Conservation (phyloP, 805 yeast species). For the Sugiyamaella floridensis region DNA sequence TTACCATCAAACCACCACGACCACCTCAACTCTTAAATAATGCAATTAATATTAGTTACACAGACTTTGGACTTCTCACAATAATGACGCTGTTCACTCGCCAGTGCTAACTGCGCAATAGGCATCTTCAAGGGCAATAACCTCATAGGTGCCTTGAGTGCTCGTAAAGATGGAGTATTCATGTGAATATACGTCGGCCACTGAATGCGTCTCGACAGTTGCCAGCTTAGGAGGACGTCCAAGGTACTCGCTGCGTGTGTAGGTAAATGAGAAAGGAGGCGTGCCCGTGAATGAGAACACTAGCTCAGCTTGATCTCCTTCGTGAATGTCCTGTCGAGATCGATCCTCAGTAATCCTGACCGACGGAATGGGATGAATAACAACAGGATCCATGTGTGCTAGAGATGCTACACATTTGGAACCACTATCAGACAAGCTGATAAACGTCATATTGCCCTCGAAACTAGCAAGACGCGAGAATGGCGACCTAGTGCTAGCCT, state of each 20-base stretch:
- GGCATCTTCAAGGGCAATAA: constrained; percentile 80
- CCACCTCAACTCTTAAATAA: neutral
- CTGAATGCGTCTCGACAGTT: constrained; percentile 51
- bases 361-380: constrained; percentile 59
- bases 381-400: constrained; percentile 28
- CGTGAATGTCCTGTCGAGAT: constrained; percentile 75
- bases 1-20: too few relatives aligned
- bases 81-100: neutral
- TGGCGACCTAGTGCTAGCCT: constrained; percentile 45
- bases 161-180: constrained; percentile 70
- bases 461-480: constrained; percentile 69
- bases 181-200: constrained; percentile 56
- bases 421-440: constrained; percentile 66
- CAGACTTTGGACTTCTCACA: neutral
- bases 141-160: constrained; percentile 90
- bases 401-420: constrained; percentile 50
- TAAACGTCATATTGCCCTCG: constrained; percentile 68
- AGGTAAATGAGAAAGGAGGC: constrained; percentile 86
- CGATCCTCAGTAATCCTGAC: constrained; percentile 77
- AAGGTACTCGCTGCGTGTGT: constrained; percentile 60
- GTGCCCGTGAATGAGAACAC: constrained; percentile 75
- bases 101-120: constrained; percentile 44
- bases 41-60: neutral
- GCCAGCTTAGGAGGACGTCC: constrained; percentile 31
- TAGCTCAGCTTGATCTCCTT: constrained; percentile 90